Evolutionary conservation across 805 yeast genomes (phyloP).

Genomic region (Phaffomyces antillensis): DNA sequence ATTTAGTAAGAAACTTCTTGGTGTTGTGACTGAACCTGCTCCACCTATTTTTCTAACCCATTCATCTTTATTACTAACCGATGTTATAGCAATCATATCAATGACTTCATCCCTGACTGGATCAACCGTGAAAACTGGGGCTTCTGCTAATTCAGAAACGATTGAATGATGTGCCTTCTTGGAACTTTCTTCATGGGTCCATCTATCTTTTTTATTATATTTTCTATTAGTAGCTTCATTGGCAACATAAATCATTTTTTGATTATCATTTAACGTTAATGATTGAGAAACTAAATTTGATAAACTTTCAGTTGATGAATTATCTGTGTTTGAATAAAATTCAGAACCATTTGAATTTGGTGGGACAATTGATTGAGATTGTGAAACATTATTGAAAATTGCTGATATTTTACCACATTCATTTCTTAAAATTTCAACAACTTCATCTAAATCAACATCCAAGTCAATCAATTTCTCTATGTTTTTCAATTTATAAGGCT

Average conservation of each 20-base stretch:
- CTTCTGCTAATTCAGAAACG: slow-evolving; percentile 46
- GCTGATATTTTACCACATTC: slow-evolving; percentile 16
- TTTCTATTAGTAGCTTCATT: slow-evolving; percentile 78
- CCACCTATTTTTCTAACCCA: slow-evolving; percentile 76
- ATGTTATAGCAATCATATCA: slow-evolving; percentile 73
- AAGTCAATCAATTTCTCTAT: slow-evolving; percentile 51
- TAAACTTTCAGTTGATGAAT: slow-evolving; percentile 17
- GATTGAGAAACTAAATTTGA: slow-evolving; percentile 17
- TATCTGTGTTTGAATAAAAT: slow-evolving; percentile 16
- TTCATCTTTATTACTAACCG: slow-evolving; percentile 72
- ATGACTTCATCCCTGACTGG: slow-evolving; percentile 72
- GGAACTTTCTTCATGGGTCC: slow-evolving; percentile 71
- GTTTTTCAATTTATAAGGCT: slow-evolving; percentile 70
- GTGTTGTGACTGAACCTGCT: slow-evolving; percentile 66
- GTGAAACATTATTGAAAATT: neutral
- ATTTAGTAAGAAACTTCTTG: slow-evolving; percentile 70
- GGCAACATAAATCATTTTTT: slow-evolving; percentile 59
- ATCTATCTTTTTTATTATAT: slow-evolving; percentile 66
- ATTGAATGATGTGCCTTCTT: slow-evolving; percentile 50
- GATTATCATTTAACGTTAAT: slow-evolving; percentile 31
- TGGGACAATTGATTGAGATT: neutral
- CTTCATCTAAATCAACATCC: slow-evolving; percentile 69
- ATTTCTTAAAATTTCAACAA: slow-evolving; percentile 36
- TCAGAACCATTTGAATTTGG: slow-evolving; percentile 14
- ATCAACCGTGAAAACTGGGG: slow-evolving; percentile 77